Evolutionary conservation across 139 green algal genomes (phyloP).

Genomic region (Chlorella sorokiniana): DNA sequence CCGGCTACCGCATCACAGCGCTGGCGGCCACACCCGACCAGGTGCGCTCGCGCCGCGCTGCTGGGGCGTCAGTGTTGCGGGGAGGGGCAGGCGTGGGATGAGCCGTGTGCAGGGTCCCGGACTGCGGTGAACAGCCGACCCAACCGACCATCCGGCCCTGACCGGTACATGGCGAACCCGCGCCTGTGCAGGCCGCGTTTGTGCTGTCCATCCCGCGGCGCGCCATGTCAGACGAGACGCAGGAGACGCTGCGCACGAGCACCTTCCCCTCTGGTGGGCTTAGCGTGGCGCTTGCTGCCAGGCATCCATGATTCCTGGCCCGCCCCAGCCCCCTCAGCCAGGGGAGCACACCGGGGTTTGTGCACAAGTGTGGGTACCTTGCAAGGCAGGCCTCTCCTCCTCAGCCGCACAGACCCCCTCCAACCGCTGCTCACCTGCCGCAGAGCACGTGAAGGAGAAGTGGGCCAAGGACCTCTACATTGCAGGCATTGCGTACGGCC

Average conservation of each 20-base stretch:
- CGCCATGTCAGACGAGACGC: constrained; percentile 73
- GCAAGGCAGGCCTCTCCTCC: not conserved
- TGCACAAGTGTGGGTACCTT: too few species aligned
- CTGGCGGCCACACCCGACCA: constrained; percentile 76
- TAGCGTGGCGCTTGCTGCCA: not conserved
- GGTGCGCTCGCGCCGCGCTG: not conserved
- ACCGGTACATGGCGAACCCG: too few species aligned
- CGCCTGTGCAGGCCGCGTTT: constrained; percentile 62
- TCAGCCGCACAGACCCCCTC: not conserved
- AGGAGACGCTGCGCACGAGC: constrained; percentile 84
- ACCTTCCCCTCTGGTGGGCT: constrained; percentile 64
- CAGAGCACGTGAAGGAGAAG: constrained; percentile 76
- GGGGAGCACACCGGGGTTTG: too few species aligned
- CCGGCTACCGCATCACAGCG: constrained; percentile 79
- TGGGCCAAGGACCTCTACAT: constrained; percentile 91
- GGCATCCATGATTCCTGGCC: not conserved
- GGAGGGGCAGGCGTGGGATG: too few species aligned
- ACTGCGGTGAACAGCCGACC: too few species aligned
- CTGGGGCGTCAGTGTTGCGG: too few species aligned
- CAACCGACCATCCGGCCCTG: too few species aligned
- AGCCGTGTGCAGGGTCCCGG: too few species aligned
- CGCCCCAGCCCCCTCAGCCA: not conserved
- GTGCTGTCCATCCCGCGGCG: constrained; percentile 78
- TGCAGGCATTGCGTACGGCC: constrained; percentile 85
- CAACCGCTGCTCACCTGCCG: not conserved